phyloP scores from a whole-genome alignment of 148 eudicot species.

The Pharnaceum exiguum region DNA sequence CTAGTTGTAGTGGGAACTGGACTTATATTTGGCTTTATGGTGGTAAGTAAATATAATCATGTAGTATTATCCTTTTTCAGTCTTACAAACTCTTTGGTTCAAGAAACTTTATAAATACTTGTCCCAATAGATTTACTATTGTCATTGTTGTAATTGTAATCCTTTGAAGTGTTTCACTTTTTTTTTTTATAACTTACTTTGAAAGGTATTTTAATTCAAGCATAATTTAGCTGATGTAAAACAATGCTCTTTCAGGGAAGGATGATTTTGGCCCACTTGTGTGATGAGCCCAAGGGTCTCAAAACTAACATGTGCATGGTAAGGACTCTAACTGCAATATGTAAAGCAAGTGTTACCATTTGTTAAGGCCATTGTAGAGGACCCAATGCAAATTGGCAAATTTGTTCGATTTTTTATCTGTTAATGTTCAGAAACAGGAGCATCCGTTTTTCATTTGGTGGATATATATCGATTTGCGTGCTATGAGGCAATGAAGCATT shows the following conservation, averaged over 20 bases:
- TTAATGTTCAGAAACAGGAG: too few relatives aligned
- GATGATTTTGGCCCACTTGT: constrained; percentile 84
- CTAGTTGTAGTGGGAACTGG: constrained; percentile 76
- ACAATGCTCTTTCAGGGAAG: constrained; percentile 70
- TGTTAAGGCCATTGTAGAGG: too few relatives aligned
- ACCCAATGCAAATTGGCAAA: too few relatives aligned
- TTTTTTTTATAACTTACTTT: neutral
- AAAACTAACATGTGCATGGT: constrained; percentile 98
- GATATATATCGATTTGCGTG: too few relatives aligned
- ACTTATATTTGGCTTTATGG: constrained; percentile 92
- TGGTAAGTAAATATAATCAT: constrained; percentile 50
- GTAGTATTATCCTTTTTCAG: neutral
- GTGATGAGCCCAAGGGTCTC: constrained; percentile 98
- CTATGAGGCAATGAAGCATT: too few relatives aligned
- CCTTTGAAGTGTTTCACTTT: neutral
- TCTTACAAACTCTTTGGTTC: neutral
- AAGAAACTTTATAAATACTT: neutral
- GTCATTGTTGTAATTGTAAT: too few relatives aligned
- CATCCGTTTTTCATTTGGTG: too few relatives aligned
- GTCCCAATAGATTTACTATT: too few relatives aligned
- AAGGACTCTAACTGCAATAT: constrained; percentile 26
- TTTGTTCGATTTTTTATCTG: too few relatives aligned
- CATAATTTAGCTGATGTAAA: constrained; percentile 11
- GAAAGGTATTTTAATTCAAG: neutral
- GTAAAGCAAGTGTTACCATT: too few relatives aligned